These are phyloP conservation scores for Trichoderma citrinoviride DNA, from an alignment of 2,329 filamentous ascomycete genomes.

Conservation along the genomic window DNA sequence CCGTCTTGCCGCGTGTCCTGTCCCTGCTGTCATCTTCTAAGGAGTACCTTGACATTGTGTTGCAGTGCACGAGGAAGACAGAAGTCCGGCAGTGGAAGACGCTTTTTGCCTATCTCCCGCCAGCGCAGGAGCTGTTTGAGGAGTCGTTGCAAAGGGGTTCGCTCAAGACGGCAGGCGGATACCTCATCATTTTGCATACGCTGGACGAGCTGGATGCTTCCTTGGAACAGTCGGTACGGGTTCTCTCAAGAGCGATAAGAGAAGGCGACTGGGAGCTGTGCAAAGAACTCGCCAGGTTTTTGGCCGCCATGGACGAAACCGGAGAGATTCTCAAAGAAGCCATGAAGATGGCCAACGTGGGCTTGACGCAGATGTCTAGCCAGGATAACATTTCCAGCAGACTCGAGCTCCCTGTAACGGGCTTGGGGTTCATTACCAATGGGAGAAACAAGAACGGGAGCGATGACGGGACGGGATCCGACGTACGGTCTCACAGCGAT, in stretches of 20 bases:
- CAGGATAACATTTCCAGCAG: conserved; percentile 31
- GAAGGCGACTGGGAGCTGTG: conserved; percentile 94
- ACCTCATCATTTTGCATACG: conserved; percentile 91
- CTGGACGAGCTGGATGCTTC: conserved; percentile 67
- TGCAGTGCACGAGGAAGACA: conserved; percentile 96
- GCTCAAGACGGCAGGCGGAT: conserved; percentile 92
- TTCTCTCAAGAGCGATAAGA: conserved; percentile 76
- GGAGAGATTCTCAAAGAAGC: conserved; percentile 75
- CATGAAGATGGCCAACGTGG: conserved; percentile 58
- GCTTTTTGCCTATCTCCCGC: conserved; percentile 85
- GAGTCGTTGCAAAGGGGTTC: conserved; percentile 81
- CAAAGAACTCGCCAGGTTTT: conserved; percentile 89
- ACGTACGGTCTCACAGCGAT: conserved; percentile 39
- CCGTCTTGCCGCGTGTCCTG: conserved; percentile 62
- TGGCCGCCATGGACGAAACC: conserved; percentile 86
- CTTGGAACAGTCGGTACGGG: conserved; percentile 73
- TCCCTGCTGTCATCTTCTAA: conserved; percentile 69
- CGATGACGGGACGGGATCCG: conserved; percentile 38
- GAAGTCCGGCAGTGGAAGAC: conserved; percentile 94
- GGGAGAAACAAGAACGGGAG: conserved; percentile 32
- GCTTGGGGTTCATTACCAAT: conserved; percentile 29
- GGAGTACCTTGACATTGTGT: conserved; percentile 89
- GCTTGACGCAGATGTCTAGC: conserved; percentile 32
- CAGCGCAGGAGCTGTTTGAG: conserved; percentile 88
- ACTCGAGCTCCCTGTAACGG: conserved; percentile 34